Conservation (phyloP, 306 rosid species). For the Sindora glabra region DNA sequence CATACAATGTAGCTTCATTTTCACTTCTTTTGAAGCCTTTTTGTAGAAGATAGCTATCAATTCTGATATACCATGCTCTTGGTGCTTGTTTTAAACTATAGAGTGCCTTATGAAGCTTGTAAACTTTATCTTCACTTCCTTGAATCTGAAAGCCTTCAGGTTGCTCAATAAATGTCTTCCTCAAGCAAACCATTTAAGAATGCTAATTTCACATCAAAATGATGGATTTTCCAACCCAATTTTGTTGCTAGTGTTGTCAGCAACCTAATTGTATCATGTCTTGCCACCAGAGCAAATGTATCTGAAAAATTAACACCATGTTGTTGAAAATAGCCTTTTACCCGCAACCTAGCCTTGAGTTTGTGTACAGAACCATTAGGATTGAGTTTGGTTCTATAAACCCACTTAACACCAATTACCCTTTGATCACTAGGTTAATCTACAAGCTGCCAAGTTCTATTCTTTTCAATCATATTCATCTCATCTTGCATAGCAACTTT, state of each 20-base stretch:
- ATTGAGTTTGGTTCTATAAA: background rate
- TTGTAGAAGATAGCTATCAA: too few relatives aligned
- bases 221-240: background rate
- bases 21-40: too few relatives aligned
- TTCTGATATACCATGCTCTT: background rate
- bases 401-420: background rate
- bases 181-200: background rate
- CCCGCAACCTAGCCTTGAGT: background rate
- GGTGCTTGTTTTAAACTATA: background rate
- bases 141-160: background rate
- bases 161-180: background rate
- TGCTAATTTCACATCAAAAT: background rate
- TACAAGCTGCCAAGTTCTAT: background rate
- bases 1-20: too few relatives aligned
- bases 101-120: background rate
- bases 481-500: background rate
- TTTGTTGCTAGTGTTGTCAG: background rate
- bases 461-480: background rate
- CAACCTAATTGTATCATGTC: too few relatives aligned
- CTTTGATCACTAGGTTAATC: background rate
- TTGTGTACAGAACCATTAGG: background rate
- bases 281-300: too few relatives aligned
- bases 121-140: background rate
- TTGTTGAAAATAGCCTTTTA: background rate
- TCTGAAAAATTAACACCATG: background rate